Evolutionary conservation across 148 eudicot species (phyloP), one percentile per base, ranked within the genome.

Genomic region (Polygonum maritimum): DNA sequence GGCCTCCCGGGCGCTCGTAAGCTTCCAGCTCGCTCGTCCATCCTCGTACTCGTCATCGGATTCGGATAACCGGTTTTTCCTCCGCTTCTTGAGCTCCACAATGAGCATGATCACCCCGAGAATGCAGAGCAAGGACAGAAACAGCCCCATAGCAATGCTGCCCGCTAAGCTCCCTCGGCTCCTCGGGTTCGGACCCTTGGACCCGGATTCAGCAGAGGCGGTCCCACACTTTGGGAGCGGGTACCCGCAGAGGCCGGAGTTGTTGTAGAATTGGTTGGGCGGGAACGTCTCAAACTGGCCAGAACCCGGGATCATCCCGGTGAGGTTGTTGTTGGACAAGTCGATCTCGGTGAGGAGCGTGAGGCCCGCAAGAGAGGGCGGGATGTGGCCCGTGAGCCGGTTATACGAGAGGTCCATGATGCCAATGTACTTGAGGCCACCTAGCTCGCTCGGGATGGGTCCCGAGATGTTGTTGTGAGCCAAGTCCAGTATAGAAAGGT

Each of bases 231-330:
- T 4, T 0, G 89, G 80, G 4, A 94, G 87, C 62, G 98, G 98
- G 71, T 83, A 90, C 73, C 98, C 98, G 71, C 98, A 94, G 8
- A 94, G 91, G 0, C 93, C 94, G 0, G 97, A 79, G 74, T 94
- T 94, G 71, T 94, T 94, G 26, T 38, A 75, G 74, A 92, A 94
- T 54, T 87, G 80, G 35, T 71, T 62, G 44, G 85, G 80, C 0
- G 93, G 93, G 58, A 92, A 87, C 0, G 98, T 90, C 76, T 90
- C 96, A 16, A 94, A 89, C 5, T 91, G 98, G 45, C 91, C 88
- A 0, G 90, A 76, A 63, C 85, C 89, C 3, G 98, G 98, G 69
- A 94, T 93, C 85, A 38, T 11, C 10, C 98, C 98, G 0, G 87
- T 77, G 52, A 93, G 85, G 76, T 88, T 73, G 73, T 93, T 93